These are phyloP conservation scores for Candida tammaniensis DNA, from an alignment of 805 yeast species.

Conservation along the genomic window DNA sequence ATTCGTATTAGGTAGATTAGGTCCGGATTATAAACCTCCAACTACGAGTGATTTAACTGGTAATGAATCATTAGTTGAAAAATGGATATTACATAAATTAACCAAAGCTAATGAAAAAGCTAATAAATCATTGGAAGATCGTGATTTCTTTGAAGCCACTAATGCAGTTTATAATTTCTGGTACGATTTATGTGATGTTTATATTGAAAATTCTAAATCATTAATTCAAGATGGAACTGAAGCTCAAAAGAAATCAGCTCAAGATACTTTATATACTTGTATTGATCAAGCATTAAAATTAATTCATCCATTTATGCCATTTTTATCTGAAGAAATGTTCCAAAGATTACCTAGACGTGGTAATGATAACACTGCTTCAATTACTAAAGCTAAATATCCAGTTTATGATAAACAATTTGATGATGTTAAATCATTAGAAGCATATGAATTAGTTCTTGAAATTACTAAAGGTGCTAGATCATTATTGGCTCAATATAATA, in stretches of 20 bases:
- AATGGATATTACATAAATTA: conserved; percentile 92
- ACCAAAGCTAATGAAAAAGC: conserved; percentile 64
- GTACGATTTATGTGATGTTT: conserved; percentile 96
- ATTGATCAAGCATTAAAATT: conserved; percentile 86
- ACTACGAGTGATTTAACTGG: conserved; percentile 62
- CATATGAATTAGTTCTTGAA: conserved; percentile 80
- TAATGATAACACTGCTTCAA: conserved; percentile 64
- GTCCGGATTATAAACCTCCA: conserved; percentile 84
- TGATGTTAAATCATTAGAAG: conserved; percentile 63
- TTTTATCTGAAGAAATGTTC: conserved; percentile 97
- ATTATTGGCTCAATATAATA: conserved; percentile 83
- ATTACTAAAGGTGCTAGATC: conserved; percentile 92
- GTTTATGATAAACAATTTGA: conserved; percentile 56
- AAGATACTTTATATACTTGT: conserved; percentile 90
- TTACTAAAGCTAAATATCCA: conserved; percentile 81
- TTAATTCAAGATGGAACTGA: conserved; percentile 89
- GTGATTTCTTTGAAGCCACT: conserved; percentile 89
- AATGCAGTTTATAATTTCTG: conserved; percentile 88
- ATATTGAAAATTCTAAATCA: conserved; percentile 94
- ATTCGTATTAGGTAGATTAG: conserved; percentile 90
- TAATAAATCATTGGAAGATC: conserved; percentile 66
- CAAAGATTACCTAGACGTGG: conserved; percentile 92
- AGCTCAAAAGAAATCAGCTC: conserved; percentile 82
- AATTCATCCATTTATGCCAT: conserved; percentile 99
- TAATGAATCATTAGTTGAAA: conserved; percentile 86